Percentiles rank a stretch among this genome's conserved stretches.
Conservation (phyloP, 2,329 filamentous ascomycete species). For the Fusarium bactridioides region DNA sequence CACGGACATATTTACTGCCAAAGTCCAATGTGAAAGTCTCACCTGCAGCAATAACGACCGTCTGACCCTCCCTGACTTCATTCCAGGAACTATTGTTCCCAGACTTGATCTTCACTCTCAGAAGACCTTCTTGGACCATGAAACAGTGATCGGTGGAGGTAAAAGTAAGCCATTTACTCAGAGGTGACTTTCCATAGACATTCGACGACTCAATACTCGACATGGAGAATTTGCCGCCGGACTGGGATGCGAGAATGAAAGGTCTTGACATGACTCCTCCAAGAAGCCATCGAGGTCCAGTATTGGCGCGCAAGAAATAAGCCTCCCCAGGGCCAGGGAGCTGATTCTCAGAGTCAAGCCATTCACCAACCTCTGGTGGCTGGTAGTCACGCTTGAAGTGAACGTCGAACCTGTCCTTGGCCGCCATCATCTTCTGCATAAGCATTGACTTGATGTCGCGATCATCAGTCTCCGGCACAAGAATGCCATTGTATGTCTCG, state of each 20-base stretch:
- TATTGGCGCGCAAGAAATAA: constrained; percentile 63
- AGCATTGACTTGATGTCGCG: constrained; percentile 59
- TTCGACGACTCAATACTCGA: constrained; percentile 58
- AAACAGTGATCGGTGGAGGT: constrained; percentile 60
- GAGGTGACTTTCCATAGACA: constrained; percentile 40
- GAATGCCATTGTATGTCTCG: constrained; percentile 58
- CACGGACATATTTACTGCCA: constrained; percentile 54
- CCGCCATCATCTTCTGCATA: constrained; percentile 64
- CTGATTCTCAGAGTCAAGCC: constrained; percentile 50
- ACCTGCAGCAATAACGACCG: constrained; percentile 56
- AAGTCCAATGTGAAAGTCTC: constrained; percentile 55
- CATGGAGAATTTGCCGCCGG: constrained; percentile 58
- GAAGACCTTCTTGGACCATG: constrained; percentile 55
- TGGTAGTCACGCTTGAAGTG: constrained; percentile 59
- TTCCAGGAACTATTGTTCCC: background rate
- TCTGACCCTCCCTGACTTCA: constrained; percentile 52
- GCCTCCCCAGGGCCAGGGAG: constrained; percentile 48
- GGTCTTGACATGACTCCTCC: constrained; percentile 58
- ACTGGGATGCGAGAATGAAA: constrained; percentile 56
- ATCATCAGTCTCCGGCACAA: constrained; percentile 61
- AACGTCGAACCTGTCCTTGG: constrained; percentile 62
- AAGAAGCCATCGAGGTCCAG: constrained; percentile 55
- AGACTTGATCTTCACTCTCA: constrained; percentile 49
- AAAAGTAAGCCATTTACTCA: constrained; percentile 49
- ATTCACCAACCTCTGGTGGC: constrained; percentile 53